Evolutionary conservation across 306 rosid species (phyloP).

Genomic region (Lotus japonicus): DNA sequence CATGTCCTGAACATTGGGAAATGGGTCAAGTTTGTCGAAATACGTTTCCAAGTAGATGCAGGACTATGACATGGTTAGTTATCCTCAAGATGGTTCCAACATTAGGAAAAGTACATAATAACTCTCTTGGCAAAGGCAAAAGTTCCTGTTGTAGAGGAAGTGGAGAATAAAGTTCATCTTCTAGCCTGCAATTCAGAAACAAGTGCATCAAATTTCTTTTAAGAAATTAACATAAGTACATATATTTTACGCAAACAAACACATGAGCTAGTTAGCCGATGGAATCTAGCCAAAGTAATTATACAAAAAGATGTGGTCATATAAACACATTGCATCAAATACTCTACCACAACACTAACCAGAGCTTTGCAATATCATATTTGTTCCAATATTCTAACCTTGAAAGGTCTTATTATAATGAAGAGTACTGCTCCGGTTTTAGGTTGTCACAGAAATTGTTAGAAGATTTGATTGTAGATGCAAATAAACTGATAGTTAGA

Average conservation of each 20-base stretch:
- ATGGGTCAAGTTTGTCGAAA: no score
- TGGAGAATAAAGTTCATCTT: slow-evolving; percentile 42
- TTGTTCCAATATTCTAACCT: not conserved
- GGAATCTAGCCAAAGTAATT: no score
- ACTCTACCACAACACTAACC: not conserved
- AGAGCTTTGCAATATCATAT: not conserved
- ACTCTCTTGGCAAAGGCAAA: slow-evolving; percentile 28
- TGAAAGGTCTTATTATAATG: not conserved
- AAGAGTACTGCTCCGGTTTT: not conserved
- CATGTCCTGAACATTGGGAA: no score
- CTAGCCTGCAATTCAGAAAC: not conserved
- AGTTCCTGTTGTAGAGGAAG: slow-evolving; percentile 42
- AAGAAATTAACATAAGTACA: not conserved
- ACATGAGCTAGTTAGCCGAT: no score
- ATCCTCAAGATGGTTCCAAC: slow-evolving; percentile 58
- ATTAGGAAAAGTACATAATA: slow-evolving; percentile 39
- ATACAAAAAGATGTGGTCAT: no score
- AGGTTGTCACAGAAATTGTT: not conserved
- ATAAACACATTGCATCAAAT: not conserved
- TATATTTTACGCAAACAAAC: no score
- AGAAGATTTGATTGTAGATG: no score
- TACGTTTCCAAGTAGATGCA: no score
- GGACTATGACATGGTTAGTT: slow-evolving; percentile 26
- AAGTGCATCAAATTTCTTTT: not conserved
- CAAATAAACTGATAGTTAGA: no score